phyloP scores from a whole-genome alignment of 2,329 filamentous ascomycete species.

The Pseudocercospora crystallina region DNA sequence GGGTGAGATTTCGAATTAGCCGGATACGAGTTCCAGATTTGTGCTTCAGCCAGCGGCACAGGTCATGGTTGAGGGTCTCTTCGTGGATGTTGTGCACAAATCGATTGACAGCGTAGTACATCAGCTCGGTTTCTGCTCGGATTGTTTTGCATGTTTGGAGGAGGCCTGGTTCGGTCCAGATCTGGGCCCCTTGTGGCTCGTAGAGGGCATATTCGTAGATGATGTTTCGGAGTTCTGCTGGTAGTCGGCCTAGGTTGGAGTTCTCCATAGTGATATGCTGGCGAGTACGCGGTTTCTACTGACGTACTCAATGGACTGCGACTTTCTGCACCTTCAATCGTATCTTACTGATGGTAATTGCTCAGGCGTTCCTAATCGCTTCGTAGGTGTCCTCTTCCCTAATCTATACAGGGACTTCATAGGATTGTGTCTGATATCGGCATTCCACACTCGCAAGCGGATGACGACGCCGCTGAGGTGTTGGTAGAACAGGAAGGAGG shows the following conservation, averaged over 20 bases:
- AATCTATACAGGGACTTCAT: no score
- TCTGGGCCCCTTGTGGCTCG: slow-evolving; percentile 8
- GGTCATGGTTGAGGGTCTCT: slow-evolving; percentile 8
- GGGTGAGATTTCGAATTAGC: slow-evolving; percentile 13
- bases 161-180: slow-evolving; percentile 17
- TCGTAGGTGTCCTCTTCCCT: no score
- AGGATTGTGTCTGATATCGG: no score
- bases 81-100: slow-evolving; percentile 19
- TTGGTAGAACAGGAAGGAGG: no score
- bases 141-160: slow-evolving; percentile 21
- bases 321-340: no score
- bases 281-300: no score
- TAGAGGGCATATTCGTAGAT: slow-evolving; percentile 19
- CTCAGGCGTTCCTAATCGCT: no score
- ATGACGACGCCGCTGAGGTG: no score
- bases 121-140: slow-evolving; percentile 23
- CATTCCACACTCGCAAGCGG: no score
- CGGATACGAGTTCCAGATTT: slow-evolving; percentile 11
- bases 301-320: no score
- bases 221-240: slow-evolving; percentile 17
- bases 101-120: slow-evolving; percentile 25
- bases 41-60: slow-evolving; percentile 16
- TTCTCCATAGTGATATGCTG: slow-evolving; percentile 3
- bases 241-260: slow-evolving; percentile 11
- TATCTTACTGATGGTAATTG: no score